phyloP scores from a whole-genome alignment of 331 rosid species.

The Prunus yedoensis region DNA sequence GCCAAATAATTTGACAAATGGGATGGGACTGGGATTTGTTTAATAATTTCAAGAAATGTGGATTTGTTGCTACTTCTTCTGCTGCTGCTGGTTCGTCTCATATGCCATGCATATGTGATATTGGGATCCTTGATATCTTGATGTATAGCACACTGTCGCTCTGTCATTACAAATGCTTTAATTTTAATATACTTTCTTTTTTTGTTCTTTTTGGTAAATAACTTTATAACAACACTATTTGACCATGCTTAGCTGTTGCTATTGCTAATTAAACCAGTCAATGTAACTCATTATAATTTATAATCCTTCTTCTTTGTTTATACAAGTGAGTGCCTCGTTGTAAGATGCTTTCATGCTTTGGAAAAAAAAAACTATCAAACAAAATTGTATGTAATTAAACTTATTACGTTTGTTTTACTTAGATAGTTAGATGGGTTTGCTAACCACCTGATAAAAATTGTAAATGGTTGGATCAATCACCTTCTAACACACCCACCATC shows the following conservation, averaged over 20 bases:
- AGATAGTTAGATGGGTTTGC: not conserved
- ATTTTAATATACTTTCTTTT: too few species aligned
- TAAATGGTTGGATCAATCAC: not conserved
- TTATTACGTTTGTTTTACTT: not conserved
- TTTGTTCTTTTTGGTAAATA: too few species aligned
- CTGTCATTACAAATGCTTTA: too few species aligned
- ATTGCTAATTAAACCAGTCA: not conserved
- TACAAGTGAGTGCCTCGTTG: too few species aligned
- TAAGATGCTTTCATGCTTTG: not conserved
- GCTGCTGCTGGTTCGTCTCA: not conserved
- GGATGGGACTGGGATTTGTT: not conserved
- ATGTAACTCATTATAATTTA: too few species aligned
- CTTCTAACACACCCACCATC: not conserved
- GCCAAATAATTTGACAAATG: conserved; percentile 1
- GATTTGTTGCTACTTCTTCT: not conserved
- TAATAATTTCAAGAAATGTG: not conserved
- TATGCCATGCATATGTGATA: not conserved
- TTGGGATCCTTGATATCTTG: too few species aligned
- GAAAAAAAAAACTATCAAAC: too few species aligned
- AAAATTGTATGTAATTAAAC: not conserved
- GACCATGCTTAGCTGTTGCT: conserved; percentile 12
- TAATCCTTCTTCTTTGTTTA: too few species aligned
- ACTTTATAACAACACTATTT: not conserved
- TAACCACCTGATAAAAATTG: not conserved
- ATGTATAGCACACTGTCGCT: too few species aligned